These are phyloP conservation scores for Trypethelium eluteriae DNA, from an alignment of 495 filamentous ascomycete species.

Conservation along the genomic window DNA sequence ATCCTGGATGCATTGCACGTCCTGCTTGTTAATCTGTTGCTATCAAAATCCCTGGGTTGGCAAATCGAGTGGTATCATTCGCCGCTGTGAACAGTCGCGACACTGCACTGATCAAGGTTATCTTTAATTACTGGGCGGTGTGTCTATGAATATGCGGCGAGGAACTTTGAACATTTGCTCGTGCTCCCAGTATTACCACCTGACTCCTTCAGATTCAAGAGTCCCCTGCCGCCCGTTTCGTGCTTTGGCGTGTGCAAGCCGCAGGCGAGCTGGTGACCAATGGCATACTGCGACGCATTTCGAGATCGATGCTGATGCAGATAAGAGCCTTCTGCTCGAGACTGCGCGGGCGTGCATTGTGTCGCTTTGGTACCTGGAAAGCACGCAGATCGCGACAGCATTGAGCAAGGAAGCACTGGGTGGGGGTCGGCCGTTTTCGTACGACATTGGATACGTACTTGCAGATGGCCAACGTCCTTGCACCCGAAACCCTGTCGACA, in stretches of 20 bases:
- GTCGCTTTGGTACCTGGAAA: background rate
- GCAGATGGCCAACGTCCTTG: background rate
- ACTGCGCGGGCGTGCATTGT: background rate
- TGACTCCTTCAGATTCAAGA: too few species aligned
- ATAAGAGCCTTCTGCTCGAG: too few species aligned
- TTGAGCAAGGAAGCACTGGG: background rate
- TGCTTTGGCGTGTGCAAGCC: too few species aligned
- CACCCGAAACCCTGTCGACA: background rate
- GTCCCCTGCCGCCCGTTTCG: too few species aligned
- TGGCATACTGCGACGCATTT: too few species aligned
- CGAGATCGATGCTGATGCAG: too few species aligned
- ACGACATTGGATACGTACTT: background rate
- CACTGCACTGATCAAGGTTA: background rate
- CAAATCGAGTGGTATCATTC: background rate
- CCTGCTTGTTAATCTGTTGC: slow-evolving; percentile 5
- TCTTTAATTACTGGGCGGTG: background rate
- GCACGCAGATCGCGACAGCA: background rate
- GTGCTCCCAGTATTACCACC: too few species aligned
- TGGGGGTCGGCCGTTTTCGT: slow-evolving; percentile 4
- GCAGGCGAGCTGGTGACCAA: too few species aligned
- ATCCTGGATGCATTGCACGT: background rate
- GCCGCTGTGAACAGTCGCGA: background rate
- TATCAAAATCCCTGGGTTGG: background rate
- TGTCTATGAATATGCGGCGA: background rate
- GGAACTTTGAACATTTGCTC: too few species aligned